phyloP scores from a whole-genome alignment of 345 rosid genomes.

The Dovyalis caffra region DNA sequence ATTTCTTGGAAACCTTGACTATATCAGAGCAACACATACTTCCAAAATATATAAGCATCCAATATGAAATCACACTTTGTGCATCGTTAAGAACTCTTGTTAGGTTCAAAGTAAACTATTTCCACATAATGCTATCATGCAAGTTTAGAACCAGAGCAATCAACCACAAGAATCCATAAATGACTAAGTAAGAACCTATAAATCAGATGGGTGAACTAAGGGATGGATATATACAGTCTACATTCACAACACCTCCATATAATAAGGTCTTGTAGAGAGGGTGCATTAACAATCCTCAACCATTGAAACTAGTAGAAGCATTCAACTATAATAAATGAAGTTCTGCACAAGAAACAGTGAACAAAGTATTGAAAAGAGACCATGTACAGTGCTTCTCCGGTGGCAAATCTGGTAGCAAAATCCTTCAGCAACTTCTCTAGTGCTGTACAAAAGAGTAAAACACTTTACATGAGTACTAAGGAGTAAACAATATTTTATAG shows the following conservation, averaged over 20 bases:
- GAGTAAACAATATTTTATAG: background rate
- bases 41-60: no score
- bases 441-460: constrained; percentile 30
- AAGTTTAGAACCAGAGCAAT: no score
- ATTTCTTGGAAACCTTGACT: background rate
- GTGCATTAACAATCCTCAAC: background rate
- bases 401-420: constrained; percentile 40
- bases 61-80: no score
- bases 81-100: no score
- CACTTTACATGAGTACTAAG: background rate
- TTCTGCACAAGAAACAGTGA: background rate
- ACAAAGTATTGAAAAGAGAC: constrained; percentile 19
- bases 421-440: constrained; percentile 50
- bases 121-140: no score
- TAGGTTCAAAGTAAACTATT: no score
- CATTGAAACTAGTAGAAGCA: background rate
- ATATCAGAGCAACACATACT: no score
- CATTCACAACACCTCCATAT: background rate
- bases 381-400: constrained; percentile 50
- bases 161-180: no score
- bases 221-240: no score
- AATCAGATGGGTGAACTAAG: no score
- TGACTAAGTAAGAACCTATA: no score
- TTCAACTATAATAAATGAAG: background rate
- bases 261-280: background rate